Evolutionary conservation across 2,329 filamentous ascomycete genomes (phyloP).

Genomic region (Furcasterigmium sp.): DNA sequence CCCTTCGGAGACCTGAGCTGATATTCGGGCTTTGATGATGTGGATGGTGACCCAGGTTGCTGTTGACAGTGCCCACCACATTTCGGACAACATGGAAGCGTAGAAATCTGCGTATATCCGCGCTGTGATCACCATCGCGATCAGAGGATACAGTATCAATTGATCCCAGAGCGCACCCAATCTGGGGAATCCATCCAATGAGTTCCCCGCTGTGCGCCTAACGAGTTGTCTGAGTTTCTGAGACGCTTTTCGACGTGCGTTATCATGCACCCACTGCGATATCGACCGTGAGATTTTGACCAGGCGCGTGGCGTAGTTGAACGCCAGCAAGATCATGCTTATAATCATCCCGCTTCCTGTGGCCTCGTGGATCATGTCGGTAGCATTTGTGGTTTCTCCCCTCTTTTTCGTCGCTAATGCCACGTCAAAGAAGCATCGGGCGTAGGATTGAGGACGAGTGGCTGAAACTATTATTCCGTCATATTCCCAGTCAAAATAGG

Average conservation of each 20-base stretch:
- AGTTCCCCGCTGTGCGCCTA: not conserved
- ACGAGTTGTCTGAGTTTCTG: not conserved
- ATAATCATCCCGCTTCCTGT: not conserved
- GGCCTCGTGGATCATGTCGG: not conserved
- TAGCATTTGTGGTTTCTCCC: not conserved
- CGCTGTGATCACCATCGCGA: not conserved
- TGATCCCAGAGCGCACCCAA: not conserved
- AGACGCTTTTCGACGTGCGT: not conserved
- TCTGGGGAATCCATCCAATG: not conserved
- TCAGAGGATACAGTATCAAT: not conserved
- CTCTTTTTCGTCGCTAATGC: not conserved
- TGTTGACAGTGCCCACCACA: not conserved
- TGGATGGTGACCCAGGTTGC: not conserved
- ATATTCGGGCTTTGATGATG: not conserved
- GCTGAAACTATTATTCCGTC: not conserved
- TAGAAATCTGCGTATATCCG: not conserved
- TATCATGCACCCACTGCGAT: not conserved
- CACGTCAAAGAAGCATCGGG: not conserved
- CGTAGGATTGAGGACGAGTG: not conserved
- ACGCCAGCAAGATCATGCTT: not conserved
- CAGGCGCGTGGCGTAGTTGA: not conserved
- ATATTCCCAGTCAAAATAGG: not conserved
- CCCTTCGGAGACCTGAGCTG: not conserved
- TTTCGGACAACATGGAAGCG: not conserved
- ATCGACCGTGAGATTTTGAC: not conserved